These are phyloP conservation scores for Eremothecium gossypii DNA, from an alignment of 1,139 yeast species.

Conservation along the genomic window DNA sequence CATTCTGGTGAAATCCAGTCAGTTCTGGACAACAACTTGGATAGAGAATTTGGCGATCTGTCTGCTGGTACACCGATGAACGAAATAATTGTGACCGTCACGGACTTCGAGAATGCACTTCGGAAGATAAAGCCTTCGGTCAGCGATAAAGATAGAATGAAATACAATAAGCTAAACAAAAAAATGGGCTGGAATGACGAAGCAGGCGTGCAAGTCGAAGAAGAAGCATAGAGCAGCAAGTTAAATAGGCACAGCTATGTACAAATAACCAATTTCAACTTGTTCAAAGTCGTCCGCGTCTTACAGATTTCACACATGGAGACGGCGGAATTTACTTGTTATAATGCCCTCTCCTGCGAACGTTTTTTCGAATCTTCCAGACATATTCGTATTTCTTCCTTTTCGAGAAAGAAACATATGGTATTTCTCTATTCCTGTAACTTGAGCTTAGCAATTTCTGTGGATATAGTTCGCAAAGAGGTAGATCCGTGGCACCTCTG, in stretches of 20 bases:
- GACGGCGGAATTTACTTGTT: conserved; percentile 10
- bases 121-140: conserved; percentile 81
- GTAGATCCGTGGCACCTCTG: conserved; percentile 59
- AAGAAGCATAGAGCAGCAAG: conserved; percentile 1
- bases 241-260: neutral
- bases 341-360: conserved; percentile 42
- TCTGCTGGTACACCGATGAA: conserved; percentile 34
- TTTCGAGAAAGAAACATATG: conserved; percentile 44
- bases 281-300: too few relatives aligned
- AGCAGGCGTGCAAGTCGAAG: conserved; percentile 7
- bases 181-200: conserved; percentile 48
- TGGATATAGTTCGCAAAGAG: conserved; percentile 38
- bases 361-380: conserved; percentile 55
- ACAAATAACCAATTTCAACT: too few relatives aligned
- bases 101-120: conserved; percentile 67
- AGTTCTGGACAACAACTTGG: conserved; percentile 32
- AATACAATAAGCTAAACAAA: conserved; percentile 56
- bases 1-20: conserved; percentile 28
- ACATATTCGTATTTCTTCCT: conserved; percentile 44
- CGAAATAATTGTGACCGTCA: conserved; percentile 45
- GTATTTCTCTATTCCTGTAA: conserved; percentile 28
- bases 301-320: neutral
- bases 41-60: conserved; percentile 38
- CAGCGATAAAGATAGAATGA: conserved; percentile 70
- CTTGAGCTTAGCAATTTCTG: conserved; percentile 15